These are phyloP conservation scores for Botrytis squamosa DNA, from an alignment of 2,329 filamentous ascomycete genomes.

Conservation along the genomic window DNA sequence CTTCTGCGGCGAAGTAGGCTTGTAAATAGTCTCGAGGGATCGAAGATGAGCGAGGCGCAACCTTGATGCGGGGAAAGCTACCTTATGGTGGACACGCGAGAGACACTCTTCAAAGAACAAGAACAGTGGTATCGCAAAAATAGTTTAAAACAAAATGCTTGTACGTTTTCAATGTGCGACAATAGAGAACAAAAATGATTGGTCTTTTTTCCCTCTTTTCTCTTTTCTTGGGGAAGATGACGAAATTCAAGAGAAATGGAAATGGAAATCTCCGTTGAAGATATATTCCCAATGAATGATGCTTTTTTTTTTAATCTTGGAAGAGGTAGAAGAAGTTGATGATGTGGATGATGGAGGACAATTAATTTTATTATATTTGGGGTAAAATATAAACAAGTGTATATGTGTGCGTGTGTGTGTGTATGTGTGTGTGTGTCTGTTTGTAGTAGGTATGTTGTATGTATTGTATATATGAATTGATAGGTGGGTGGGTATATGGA, in stretches of 20 bases:
- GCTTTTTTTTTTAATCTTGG: background rate
- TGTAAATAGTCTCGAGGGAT: slow-evolving; percentile 20
- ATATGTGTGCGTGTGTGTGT: background rate
- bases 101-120: slow-evolving; percentile 18
- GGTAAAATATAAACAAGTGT: background rate
- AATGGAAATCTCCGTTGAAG: slow-evolving; percentile 17
- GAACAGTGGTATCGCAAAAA: background rate
- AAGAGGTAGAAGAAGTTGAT: background rate
- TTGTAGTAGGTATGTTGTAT: background rate
- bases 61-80: slow-evolving; percentile 23
- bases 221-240: background rate
- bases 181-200: slow-evolving; percentile 10
- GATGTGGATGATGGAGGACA: background rate
- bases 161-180: slow-evolving; percentile 15
- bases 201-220: background rate
- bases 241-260: background rate
- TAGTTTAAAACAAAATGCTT: slow-evolving; percentile 11
- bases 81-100: slow-evolving; percentile 20
- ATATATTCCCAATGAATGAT: background rate
- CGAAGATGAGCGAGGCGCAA: slow-evolving; percentile 22
- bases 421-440: background rate
- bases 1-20: slow-evolving; percentile 16
- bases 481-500: background rate
- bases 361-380: background rate
- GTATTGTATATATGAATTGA: background rate